Conservation (phyloP, 75 land plant species). For the Isoetes taiwanensis region DNA sequence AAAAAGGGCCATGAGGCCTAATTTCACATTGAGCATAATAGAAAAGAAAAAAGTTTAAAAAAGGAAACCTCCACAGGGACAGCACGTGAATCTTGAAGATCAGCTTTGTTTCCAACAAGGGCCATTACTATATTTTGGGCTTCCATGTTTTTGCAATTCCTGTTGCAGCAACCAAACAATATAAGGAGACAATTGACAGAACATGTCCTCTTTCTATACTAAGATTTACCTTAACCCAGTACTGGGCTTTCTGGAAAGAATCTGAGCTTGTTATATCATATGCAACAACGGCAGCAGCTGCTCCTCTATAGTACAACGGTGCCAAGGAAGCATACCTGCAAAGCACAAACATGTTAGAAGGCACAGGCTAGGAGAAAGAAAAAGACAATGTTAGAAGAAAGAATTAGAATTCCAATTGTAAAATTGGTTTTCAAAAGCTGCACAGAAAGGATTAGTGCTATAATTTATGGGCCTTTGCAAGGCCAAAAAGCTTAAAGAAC, state of each 20-base stretch:
- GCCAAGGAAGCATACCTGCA: constrained; percentile 87
- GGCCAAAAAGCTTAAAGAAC: constrained; percentile 19
- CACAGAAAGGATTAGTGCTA: too few relatives aligned
- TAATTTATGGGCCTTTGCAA: too few relatives aligned
- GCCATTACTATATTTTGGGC: constrained; percentile 88
- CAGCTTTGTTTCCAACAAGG: constrained; percentile 93
- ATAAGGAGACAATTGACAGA: too few relatives aligned
- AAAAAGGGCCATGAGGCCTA: too few relatives aligned
- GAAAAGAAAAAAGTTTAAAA: neutral
- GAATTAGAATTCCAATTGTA: too few relatives aligned
- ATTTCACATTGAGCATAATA: neutral
- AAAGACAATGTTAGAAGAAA: too few relatives aligned
- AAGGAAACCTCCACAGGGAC: constrained; percentile 56
- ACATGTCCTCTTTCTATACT: too few relatives aligned
- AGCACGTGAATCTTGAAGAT: constrained; percentile 56
- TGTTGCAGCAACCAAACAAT: too few relatives aligned
- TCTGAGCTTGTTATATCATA: constrained; percentile 91
- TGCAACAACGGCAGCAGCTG: constrained; percentile 87
- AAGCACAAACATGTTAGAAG: too few relatives aligned
- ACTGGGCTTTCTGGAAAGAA: constrained; percentile 84
- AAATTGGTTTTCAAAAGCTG: too few relatives aligned
- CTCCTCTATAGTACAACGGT: constrained; percentile 91
- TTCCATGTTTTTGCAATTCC: constrained; percentile 90
- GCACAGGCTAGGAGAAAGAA: too few relatives aligned
- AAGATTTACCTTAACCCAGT: constrained; percentile 82